phyloP scores from a whole-genome alignment of 169 alveolate species.

The Besnoitia besnoiti region DNA sequence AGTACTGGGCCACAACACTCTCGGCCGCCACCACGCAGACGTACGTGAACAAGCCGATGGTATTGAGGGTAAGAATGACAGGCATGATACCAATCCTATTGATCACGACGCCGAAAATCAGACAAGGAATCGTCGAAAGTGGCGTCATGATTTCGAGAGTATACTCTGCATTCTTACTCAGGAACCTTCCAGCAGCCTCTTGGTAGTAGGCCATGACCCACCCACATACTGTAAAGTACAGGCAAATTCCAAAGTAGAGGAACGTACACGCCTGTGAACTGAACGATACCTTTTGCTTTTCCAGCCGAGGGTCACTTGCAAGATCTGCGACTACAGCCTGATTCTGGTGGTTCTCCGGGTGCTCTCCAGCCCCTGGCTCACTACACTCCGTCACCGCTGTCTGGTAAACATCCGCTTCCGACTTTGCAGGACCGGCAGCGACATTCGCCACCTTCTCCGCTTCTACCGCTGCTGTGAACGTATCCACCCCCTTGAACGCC shows the following conservation, averaged over 20 bases:
- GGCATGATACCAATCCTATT: slow-evolving; percentile 47
- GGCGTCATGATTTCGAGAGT: slow-evolving; percentile 32
- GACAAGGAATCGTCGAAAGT: slow-evolving; percentile 52
- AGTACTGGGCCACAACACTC: slow-evolving; percentile 23
- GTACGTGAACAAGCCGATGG: slow-evolving; percentile 72
- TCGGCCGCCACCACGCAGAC: slow-evolving; percentile 43
- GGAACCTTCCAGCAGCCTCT: slow-evolving; percentile 48
- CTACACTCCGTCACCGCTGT: neutral
- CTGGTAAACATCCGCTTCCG: neutral
- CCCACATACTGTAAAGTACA: slow-evolving; percentile 46
- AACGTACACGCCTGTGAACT: neutral
- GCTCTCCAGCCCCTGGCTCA: no score
- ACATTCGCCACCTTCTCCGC: slow-evolving; percentile 24
- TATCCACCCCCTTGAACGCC: slow-evolving; percentile 45
- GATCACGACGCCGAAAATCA: slow-evolving; percentile 41
- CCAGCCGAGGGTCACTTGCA: neutral
- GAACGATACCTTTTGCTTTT: slow-evolving; percentile 40
- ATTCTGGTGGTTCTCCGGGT: neutral
- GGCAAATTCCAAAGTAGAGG: slow-evolving; percentile 46
- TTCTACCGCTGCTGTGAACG: slow-evolving; percentile 5
- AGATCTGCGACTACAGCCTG: neutral
- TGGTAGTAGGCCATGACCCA: slow-evolving; percentile 53
- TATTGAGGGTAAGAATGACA: slow-evolving; percentile 66
- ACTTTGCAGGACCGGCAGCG: neutral
- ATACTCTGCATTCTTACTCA: neutral